A percentile compares a stretch with the other conserved stretches of the same genome.
phyloP scores from a whole-genome alignment of 2,329 filamentous ascomycete species.

The Fusarium nematophilum region DNA sequence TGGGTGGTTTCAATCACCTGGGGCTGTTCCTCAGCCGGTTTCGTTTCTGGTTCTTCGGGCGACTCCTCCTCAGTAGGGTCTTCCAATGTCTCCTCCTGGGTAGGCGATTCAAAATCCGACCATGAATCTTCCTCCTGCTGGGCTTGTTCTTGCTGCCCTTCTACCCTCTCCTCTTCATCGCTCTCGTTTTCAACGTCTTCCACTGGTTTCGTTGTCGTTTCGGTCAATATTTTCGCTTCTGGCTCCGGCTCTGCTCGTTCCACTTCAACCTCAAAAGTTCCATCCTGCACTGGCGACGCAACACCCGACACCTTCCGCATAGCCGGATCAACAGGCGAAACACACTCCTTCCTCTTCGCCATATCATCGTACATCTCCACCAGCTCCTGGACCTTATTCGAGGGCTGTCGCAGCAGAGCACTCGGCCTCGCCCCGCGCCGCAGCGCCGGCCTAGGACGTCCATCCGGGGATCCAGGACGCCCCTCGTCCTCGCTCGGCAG shows the following conservation, averaged over 20 bases:
- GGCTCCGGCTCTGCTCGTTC: background rate
- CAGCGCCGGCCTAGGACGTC: conserved; percentile 29
- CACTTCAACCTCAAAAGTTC: background rate
- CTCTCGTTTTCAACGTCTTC: conserved; percentile 1
- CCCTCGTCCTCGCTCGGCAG: conserved; percentile 23
- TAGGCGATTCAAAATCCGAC: conserved; percentile 34
- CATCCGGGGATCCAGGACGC: conserved; percentile 34
- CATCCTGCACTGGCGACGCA: conserved; percentile 13
- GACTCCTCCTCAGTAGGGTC: background rate
- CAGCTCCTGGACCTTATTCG: conserved; percentile 62
- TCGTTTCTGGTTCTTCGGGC: background rate
- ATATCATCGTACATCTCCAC: conserved; percentile 64
- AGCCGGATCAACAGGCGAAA: conserved; percentile 36
- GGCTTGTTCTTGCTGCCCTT: background rate
- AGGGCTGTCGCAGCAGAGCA: conserved; percentile 38
- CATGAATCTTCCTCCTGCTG: conserved; percentile 20
- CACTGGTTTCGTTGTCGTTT: background rate
- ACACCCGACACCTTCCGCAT: conserved; percentile 23
- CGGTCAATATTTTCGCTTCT: background rate
- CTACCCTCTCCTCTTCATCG: conserved; percentile 1
- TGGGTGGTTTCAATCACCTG: background rate
- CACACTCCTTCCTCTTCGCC: conserved; percentile 38
- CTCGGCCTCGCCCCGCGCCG: conserved; percentile 16
- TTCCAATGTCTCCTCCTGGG: conserved; percentile 7
- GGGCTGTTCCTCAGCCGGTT: background rate